phyloP scores from a whole-genome alignment of 1,284 basidiomycete genomes.

The Sparassis latifolia region DNA sequence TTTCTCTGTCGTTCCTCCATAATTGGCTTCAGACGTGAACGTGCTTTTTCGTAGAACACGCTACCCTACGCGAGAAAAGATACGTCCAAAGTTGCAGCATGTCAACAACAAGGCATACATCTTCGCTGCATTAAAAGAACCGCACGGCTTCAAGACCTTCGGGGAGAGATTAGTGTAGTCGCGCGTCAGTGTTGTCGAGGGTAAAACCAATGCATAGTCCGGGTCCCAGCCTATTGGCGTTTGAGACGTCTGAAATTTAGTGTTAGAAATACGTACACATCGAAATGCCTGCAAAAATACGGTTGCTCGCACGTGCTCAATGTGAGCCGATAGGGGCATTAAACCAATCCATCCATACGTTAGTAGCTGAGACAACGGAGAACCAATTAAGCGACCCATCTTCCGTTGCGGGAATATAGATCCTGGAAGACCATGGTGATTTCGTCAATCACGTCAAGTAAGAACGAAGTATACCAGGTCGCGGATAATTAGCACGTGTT shows the following conservation, averaged over 20 bases:
- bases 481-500: slow-evolving; percentile 17
- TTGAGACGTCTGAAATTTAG: too few relatives aligned
- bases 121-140: neutral
- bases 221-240: slow-evolving; percentile 24
- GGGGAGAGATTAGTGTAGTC: slow-evolving; percentile 31
- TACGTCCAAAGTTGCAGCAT: slow-evolving; percentile 13
- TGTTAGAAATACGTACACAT: slow-evolving; percentile 14
- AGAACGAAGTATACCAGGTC: slow-evolving; percentile 17
- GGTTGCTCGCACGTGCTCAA: slow-evolving; percentile 19
- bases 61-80: slow-evolving; percentile 10
- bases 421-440: slow-evolving; percentile 17
- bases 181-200: slow-evolving; percentile 27
- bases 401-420: neutral
- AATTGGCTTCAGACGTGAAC: slow-evolving; percentile 9
- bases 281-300: slow-evolving; percentile 23
- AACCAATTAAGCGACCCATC: slow-evolving; percentile 3
- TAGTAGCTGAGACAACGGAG: too few relatives aligned
- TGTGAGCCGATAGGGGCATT: neutral
- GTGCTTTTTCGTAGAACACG: neutral
- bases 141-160: slow-evolving; percentile 33
- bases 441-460: slow-evolving; percentile 22
- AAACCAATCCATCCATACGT: too few relatives aligned
- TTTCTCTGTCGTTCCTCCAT: slow-evolving; percentile 13
- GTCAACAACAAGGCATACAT: neutral
- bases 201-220: slow-evolving; percentile 34